Evolutionary conservation across 352 stramenopile species (phyloP).

Genomic region (Chrysophaeum taylorii): DNA sequence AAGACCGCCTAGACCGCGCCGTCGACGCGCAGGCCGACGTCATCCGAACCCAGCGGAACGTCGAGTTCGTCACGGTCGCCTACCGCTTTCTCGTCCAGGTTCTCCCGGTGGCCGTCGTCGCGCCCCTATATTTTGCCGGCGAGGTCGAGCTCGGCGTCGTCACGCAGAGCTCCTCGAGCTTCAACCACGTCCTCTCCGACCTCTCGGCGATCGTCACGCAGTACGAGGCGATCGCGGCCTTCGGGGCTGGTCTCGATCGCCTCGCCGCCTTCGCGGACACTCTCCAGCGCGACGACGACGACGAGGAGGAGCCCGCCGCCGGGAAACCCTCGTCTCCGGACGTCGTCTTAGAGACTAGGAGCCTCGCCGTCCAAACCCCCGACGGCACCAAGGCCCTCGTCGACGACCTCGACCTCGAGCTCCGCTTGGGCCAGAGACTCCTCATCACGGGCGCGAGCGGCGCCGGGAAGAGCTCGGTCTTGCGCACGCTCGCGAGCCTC

Average conservation of each 20-base stretch:
- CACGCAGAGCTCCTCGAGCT: slow-evolving; percentile 40
- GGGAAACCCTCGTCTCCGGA: too few relatives aligned
- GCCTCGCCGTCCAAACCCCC: slow-evolving; percentile 41
- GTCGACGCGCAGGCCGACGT: slow-evolving; percentile 50
- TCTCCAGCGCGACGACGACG: slow-evolving; percentile 28
- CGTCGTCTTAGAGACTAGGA: too few relatives aligned
- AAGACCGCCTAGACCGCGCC: slow-evolving; percentile 40
- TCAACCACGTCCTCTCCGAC: slow-evolving; percentile 66
- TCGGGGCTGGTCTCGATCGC: slow-evolving; percentile 58
- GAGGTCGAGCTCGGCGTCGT: slow-evolving; percentile 57
- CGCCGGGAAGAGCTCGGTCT: slow-evolving; percentile 49
- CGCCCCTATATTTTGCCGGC: slow-evolving; percentile 60
- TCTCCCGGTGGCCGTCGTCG: slow-evolving; percentile 50
- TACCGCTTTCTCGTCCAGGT: slow-evolving; percentile 55
- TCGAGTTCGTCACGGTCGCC: slow-evolving; percentile 63
- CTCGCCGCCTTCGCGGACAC: slow-evolving; percentile 52
- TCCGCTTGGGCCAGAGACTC: slow-evolving; percentile 47
- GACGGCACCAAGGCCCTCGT: slow-evolving; percentile 46
- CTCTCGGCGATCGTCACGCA: slow-evolving; percentile 62
- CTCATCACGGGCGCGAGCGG: slow-evolving; percentile 55
- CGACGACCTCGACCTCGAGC: slow-evolving; percentile 40
- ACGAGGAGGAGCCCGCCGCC: not conserved
- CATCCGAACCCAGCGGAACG: slow-evolving; percentile 50
- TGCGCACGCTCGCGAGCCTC: slow-evolving; percentile 59
- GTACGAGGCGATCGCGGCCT: slow-evolving; percentile 54